Base-by-base conservation (phyloP, 441 rosid genomes). In the Theobroma grandiflorum region DNA sequence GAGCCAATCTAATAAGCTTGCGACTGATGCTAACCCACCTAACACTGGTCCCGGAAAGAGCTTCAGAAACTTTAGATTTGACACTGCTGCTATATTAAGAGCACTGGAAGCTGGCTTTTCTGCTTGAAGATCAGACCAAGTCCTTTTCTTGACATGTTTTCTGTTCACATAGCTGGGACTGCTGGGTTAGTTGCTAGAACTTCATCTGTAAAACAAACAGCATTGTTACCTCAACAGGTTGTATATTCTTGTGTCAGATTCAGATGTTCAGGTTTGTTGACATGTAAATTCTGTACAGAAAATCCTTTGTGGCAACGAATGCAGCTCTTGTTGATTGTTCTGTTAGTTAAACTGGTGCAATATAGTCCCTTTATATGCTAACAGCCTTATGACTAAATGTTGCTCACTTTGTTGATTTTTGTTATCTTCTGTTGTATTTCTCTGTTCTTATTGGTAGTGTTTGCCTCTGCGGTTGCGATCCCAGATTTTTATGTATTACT, bases 61-160 rank as follows among this genome's bases (percentile, higher is more conserved):
- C 91, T 85, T 97, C 80, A 85, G 89, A 84, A 89, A 82, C 86
- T 96, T 96, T 80, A 90, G 83, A 80, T 95, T 97, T 67, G 85
- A 93, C 79, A 84, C 82, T 1, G 79, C 86, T 31, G 90, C 89
- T 58, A 89, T 97, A 85, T 47, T 89, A 20, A 90, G 84, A 83
- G 93, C 97, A 72, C 83, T 94, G 93, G 95, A 93, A 81, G 80
- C 92, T 59, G 89, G 89, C 47, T 93, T 95, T 90, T 82, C 91
- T 70, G 47, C 89, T 78, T 92, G 78, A 84, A 77, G 62, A 50
- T 83, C 79, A 31, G 59, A 37, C 33, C 18, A 73, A n/a, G 79
- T 72, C 75, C 40, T 61, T 64, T 35, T 20, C 75, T 82, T 85
- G 74, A 77, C 66, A 16, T 72, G 82, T 68, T 80, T 12, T 7